These are phyloP conservation scores for Millerozyma acaciae DNA, from an alignment of 805 yeast species.

Conservation along the genomic window DNA sequence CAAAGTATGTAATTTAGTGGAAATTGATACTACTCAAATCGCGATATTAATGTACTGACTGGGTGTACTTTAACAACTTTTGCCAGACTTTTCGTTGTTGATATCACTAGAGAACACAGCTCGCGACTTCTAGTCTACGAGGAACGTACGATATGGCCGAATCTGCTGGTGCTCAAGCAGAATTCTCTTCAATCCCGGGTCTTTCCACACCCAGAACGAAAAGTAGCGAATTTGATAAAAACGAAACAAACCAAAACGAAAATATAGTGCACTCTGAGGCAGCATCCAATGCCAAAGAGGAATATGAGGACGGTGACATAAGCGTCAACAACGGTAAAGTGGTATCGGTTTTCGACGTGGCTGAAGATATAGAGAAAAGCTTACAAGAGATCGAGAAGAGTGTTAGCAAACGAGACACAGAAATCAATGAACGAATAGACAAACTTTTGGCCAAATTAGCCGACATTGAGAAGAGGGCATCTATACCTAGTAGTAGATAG, in stretches of 20 bases:
- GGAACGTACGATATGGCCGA: no score
- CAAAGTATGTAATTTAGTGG: no score
- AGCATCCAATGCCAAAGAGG: not conserved
- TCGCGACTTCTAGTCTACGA: no score
- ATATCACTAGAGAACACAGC: no score
- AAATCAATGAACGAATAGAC: slow-evolving; percentile 24
- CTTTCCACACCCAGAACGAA: slow-evolving; percentile 33
- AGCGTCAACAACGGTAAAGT: slow-evolving; percentile 6
- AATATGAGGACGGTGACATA: slow-evolving; percentile 7
- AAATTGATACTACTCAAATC: no score
- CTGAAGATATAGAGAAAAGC: slow-evolving; percentile 28
- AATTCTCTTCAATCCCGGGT: no score
- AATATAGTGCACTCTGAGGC: no score
- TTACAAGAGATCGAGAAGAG: slow-evolving; percentile 17
- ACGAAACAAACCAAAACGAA: no score
- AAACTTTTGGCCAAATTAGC: slow-evolving; percentile 14
- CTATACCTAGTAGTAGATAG: not conserved
- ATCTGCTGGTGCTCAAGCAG: no score
- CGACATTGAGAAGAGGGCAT: slow-evolving; percentile 4
- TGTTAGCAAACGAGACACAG: slow-evolving; percentile 26
- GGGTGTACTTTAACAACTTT: no score
- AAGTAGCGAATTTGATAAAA: slow-evolving; percentile 20
- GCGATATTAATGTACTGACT: no score
- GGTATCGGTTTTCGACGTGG: slow-evolving; percentile 26
- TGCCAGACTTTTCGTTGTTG: no score